A percentile compares a stretch with the other conserved stretches of the same genome.
Conservation (phyloP, 2,329 filamentous ascomycete genomes). For the Thielaviopsis ethacetica region DNA sequence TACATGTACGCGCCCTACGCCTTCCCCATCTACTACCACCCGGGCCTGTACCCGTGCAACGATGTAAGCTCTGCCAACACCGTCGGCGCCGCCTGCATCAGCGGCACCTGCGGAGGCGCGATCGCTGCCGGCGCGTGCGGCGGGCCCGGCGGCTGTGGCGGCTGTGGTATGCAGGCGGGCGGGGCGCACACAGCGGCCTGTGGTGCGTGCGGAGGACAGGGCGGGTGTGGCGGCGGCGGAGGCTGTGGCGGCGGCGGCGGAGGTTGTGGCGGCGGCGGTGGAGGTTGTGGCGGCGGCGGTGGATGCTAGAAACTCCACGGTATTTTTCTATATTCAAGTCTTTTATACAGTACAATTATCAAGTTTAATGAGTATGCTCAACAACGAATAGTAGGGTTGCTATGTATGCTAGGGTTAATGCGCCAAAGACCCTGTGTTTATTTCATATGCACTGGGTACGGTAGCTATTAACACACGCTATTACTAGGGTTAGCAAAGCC, state of each 20-base stretch:
- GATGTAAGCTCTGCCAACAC: constrained; percentile 21
- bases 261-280: not conserved
- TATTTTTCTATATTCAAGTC: too few species aligned
- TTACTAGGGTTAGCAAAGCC: not conserved
- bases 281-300: not conserved
- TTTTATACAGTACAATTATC: too few species aligned
- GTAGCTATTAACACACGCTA: too few species aligned
- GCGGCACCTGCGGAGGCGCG: constrained; percentile 32
- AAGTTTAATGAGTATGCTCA: too few species aligned
- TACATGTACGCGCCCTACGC: constrained; percentile 32
- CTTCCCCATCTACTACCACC: constrained; percentile 26
- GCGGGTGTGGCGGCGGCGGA: constrained; percentile 11
- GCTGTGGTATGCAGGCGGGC: constrained; percentile 9
- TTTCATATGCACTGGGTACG: too few species aligned
- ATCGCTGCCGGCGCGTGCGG: constrained; percentile 29
- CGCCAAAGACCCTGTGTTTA: too few species aligned
- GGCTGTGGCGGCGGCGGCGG: not conserved
- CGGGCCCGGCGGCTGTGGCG: constrained; percentile 22
- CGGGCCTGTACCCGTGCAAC: constrained; percentile 29
- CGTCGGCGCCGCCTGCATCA: constrained; percentile 17
- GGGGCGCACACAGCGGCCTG: constrained; percentile 13
- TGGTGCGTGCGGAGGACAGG: constrained; percentile 12
- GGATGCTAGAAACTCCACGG: not conserved
- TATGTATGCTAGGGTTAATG: too few species aligned
- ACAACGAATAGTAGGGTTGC: too few species aligned